phyloP scores from a whole-genome alignment of 768 basidiomycete genomes.

The Suillus lakei region DNA sequence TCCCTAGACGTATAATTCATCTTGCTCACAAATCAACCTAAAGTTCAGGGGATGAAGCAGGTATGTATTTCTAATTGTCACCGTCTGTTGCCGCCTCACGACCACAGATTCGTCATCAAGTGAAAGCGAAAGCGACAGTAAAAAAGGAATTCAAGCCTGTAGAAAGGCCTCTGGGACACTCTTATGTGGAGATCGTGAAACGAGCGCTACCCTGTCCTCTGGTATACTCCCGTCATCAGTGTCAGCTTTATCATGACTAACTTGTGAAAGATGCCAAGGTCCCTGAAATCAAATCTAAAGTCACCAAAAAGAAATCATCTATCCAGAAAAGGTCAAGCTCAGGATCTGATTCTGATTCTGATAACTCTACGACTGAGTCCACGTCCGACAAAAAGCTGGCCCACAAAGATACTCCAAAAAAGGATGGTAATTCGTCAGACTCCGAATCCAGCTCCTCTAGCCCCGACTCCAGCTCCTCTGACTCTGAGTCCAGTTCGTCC shows the following conservation, averaged over 20 bases:
- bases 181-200: conserved; percentile 32
- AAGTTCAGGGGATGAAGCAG: conserved; percentile 26
- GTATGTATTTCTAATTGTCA: conserved; percentile 26
- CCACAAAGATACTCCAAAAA: not conserved
- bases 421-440: not conserved
- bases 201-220: conserved; percentile 47
- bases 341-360: conserved; percentile 30
- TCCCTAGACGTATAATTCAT: not conserved
- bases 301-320: not conserved
- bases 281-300: not conserved
- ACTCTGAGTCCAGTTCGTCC: conserved; percentile 14
- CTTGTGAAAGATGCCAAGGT: conserved; percentile 1
- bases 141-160: not conserved
- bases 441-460: not conserved
- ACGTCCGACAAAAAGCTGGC: not conserved
- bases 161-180: conserved; percentile 9
- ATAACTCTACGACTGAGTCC: not conserved
- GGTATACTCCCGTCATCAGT: not conserved
- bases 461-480: conserved; percentile 13
- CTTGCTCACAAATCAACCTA: not conserved
- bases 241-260: not conserved
- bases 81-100: conserved; percentile 20
- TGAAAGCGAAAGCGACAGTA: conserved; percentile 13
- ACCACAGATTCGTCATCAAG: conserved; percentile 11
- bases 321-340: conserved; percentile 33